A percentile compares a stretch with the other conserved stretches of the same genome.
phyloP scores from a whole-genome alignment of 305 asterid species.

The Fraxinus velutina region DNA sequence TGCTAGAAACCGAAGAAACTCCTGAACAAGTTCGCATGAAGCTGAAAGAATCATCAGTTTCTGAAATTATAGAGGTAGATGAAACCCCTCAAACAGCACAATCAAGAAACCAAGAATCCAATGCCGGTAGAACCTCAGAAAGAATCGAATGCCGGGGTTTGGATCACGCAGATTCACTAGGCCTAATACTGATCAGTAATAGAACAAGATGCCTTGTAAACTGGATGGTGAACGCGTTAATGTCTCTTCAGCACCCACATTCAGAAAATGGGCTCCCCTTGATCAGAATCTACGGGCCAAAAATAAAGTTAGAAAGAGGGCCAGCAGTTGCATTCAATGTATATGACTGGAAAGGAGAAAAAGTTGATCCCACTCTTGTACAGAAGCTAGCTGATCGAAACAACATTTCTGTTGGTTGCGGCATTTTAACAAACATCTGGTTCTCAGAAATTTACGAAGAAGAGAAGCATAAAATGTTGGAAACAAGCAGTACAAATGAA shows the following conservation, averaged over 20 bases:
- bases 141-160: constrained; percentile 47
- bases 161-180: constrained; percentile 66
- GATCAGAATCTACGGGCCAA: constrained; percentile 61
- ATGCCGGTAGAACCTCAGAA: neutral
- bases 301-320: constrained; percentile 49
- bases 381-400: constrained; percentile 75
- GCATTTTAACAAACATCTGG: constrained; percentile 50
- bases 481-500: constrained; percentile 1
- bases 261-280: constrained; percentile 46
- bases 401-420: constrained; percentile 52
- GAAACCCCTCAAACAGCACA: neutral
- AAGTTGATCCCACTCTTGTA: constrained; percentile 55
- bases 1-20: constrained; percentile 20
- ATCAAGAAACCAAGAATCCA: neutral
- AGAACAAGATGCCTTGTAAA: constrained; percentile 51
- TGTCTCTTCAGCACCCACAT: constrained; percentile 59
- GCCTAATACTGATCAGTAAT: constrained; percentile 55
- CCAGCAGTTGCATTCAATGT: constrained; percentile 67
- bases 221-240: constrained; percentile 67
- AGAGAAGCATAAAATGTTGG: constrained; percentile 32
- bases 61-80: constrained; percentile 31
- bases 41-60: constrained; percentile 21
- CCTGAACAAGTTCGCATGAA: neutral
- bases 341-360: constrained; percentile 79
- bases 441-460: constrained; percentile 35